Conservation (phyloP, 306 rosid species). For the Cicer chorassanicum region DNA sequence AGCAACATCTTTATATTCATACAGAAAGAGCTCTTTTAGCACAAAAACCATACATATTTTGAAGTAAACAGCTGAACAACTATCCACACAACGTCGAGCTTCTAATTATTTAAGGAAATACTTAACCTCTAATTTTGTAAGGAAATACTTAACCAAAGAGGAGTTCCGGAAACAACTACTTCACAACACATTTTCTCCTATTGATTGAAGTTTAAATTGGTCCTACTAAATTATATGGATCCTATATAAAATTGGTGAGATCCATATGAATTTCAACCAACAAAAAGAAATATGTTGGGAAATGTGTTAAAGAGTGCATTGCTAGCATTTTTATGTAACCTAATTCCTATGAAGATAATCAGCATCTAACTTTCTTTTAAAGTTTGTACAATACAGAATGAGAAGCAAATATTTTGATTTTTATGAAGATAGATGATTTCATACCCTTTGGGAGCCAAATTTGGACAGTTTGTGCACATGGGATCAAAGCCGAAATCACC, state of each 20-base stretch:
- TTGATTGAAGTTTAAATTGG: no score
- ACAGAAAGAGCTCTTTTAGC: slow-evolving; percentile 16
- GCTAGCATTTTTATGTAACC: no score
- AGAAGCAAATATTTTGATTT: slow-evolving; percentile 3
- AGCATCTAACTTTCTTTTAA: background rate
- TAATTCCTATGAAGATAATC: background rate
- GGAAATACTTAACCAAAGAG: background rate
- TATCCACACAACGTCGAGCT: background rate
- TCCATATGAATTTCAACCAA: no score
- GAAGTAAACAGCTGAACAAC: slow-evolving; percentile 10
- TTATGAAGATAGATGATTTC: slow-evolving; percentile 31
- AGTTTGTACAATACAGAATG: slow-evolving; percentile 24
- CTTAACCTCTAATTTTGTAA: slow-evolving; percentile 2
- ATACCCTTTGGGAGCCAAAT: slow-evolving; percentile 86
- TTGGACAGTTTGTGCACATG: slow-evolving; percentile 91
- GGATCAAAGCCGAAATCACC: slow-evolving; percentile 72
- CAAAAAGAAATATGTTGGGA: no score
- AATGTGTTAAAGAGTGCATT: no score
- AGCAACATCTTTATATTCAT: background rate
- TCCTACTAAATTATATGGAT: no score
- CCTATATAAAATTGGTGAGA: no score
- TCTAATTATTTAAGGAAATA: slow-evolving; percentile 21
- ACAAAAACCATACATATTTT: background rate
- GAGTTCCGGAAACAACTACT: no score
- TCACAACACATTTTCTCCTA: no score